These are phyloP conservation scores for Trichothecium sympodiale DNA, from an alignment of 2,329 filamentous ascomycete species.

Conservation along the genomic window DNA sequence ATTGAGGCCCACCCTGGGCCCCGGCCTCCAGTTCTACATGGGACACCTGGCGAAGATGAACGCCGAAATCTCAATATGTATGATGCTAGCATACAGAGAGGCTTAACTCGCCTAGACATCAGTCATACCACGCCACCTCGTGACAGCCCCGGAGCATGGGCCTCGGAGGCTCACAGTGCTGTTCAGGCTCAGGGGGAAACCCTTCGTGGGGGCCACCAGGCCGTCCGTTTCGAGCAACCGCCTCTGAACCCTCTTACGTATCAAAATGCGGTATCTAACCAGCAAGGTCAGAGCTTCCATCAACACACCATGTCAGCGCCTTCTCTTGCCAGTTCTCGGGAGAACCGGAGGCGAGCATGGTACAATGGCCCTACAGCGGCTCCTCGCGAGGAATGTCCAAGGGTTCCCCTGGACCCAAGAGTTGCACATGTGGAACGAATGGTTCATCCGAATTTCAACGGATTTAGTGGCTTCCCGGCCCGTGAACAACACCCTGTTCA, in stretches of 20 bases:
- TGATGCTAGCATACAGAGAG: constrained; percentile 56
- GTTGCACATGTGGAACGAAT: constrained; percentile 42
- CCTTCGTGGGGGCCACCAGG: constrained; percentile 30
- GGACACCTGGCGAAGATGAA: constrained; percentile 25
- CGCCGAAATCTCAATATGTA: constrained; percentile 44
- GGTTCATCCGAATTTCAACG: constrained; percentile 44
- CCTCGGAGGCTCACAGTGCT: constrained; percentile 42
- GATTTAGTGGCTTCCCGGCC: constrained; percentile 39
- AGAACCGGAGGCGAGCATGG: constrained; percentile 60
- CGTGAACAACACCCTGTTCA: constrained; percentile 15
- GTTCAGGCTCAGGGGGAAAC: constrained; percentile 44
- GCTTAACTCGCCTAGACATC: constrained; percentile 57
- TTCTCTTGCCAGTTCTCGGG: constrained; percentile 42
- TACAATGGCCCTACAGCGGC: constrained; percentile 45
- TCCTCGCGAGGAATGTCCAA: constrained; percentile 23
- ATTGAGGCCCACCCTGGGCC: constrained; percentile 44
- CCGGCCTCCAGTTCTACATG: constrained; percentile 17
- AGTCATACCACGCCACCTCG: constrained; percentile 36
- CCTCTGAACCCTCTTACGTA: constrained; percentile 6
- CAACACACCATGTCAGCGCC: constrained; percentile 52
- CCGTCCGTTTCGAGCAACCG: constrained; percentile 41
- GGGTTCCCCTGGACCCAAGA: constrained; percentile 17
- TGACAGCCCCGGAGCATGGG: constrained; percentile 44
- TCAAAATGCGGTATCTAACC: constrained; percentile 15
- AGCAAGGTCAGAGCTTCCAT: constrained; percentile 24